Evolutionary conservation across 2,329 filamentous ascomycete species (phyloP).

Genomic region (Colletotrichum godetiae): DNA sequence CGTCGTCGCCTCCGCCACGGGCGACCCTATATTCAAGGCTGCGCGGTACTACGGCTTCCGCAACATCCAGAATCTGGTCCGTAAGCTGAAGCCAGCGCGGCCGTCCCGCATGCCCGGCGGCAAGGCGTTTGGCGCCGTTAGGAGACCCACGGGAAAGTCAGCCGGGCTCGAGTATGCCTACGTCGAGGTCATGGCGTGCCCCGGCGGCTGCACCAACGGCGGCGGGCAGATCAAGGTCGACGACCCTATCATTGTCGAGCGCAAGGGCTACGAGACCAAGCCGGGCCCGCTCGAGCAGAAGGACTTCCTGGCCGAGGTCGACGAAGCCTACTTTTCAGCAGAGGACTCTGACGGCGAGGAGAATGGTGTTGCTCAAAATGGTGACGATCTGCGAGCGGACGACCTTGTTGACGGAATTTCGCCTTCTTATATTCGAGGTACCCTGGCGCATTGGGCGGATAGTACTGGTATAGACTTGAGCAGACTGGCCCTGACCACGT

Average conservation of each 20-base stretch:
- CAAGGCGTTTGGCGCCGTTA: slow-evolving; percentile 67
- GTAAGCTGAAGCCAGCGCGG: slow-evolving; percentile 85
- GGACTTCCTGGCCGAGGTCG: slow-evolving; percentile 83
- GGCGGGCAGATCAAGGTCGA: slow-evolving; percentile 94
- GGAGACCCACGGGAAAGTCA: slow-evolving; percentile 62
- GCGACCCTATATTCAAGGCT: slow-evolving; percentile 76
- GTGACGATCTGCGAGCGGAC: slow-evolving; percentile 47
- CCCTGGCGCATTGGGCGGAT: slow-evolving; percentile 80
- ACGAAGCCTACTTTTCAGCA: slow-evolving; percentile 90
- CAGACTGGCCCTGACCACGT: slow-evolving; percentile 85
- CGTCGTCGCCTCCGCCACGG: slow-evolving; percentile 67
- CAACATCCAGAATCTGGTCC: slow-evolving; percentile 97
- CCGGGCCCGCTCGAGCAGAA: slow-evolving; percentile 84
- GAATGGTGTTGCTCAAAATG: slow-evolving; percentile 35
- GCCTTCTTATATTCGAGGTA: slow-evolving; percentile 71
- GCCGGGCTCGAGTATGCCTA: slow-evolving; percentile 80
- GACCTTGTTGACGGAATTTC: slow-evolving; percentile 74
- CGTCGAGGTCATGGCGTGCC: slow-evolving; percentile 98
- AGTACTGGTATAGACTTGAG: slow-evolving; percentile 77
- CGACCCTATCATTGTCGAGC: slow-evolving; percentile 73
- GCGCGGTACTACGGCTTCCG: slow-evolving; percentile 97
- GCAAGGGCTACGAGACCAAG: slow-evolving; percentile 61
- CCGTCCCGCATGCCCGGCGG: slow-evolving; percentile 84
- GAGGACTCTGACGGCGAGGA: slow-evolving; percentile 62
- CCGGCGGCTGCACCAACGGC: slow-evolving; percentile 98